These are phyloP conservation scores for Canavalia gladiata DNA, from an alignment of 306 rosid species.

Conservation along the genomic window DNA sequence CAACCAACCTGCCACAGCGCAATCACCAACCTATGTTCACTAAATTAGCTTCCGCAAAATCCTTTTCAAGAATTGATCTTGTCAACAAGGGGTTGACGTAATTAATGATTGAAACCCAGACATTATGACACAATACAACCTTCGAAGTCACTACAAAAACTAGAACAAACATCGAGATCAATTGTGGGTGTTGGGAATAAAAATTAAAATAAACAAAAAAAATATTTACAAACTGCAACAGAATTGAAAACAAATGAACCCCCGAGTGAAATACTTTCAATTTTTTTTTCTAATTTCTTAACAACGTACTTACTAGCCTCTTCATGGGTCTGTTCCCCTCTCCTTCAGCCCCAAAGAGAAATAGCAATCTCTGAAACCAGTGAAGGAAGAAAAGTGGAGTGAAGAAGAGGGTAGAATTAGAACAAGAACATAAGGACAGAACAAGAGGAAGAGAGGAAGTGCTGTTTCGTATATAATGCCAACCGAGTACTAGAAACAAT, in stretches of 20 bases:
- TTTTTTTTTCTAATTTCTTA: slow-evolving; percentile 3
- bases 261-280: not conserved
- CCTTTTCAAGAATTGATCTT: slow-evolving; percentile 23
- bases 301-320: slow-evolving; percentile 76
- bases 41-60: slow-evolving; percentile 22
- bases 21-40: slow-evolving; percentile 35
- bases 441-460: slow-evolving; percentile 32
- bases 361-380: slow-evolving; percentile 41
- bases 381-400: slow-evolving; percentile 29
- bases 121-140: slow-evolving; percentile 22
- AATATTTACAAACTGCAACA: not conserved
- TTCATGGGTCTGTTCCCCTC: slow-evolving; percentile 51
- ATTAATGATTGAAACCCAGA: slow-evolving; percentile 14
- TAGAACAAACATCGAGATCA: slow-evolving; percentile 32
- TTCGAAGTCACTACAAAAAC: slow-evolving; percentile 24
- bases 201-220: not conserved
- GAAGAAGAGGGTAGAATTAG: slow-evolving; percentile 23
- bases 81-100: slow-evolving; percentile 21
- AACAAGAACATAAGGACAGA: slow-evolving; percentile 25
- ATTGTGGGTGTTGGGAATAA: not conserved
- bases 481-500: slow-evolving; percentile 47
- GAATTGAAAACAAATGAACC: slow-evolving; percentile 2
- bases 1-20: slow-evolving; percentile 28
- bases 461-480: slow-evolving; percentile 49
- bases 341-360: slow-evolving; percentile 10